Percentiles rank a stretch among this genome's conserved stretches.
phyloP scores from a whole-genome alignment of 164 flowering plant species.

The Saururus chinensis region DNA sequence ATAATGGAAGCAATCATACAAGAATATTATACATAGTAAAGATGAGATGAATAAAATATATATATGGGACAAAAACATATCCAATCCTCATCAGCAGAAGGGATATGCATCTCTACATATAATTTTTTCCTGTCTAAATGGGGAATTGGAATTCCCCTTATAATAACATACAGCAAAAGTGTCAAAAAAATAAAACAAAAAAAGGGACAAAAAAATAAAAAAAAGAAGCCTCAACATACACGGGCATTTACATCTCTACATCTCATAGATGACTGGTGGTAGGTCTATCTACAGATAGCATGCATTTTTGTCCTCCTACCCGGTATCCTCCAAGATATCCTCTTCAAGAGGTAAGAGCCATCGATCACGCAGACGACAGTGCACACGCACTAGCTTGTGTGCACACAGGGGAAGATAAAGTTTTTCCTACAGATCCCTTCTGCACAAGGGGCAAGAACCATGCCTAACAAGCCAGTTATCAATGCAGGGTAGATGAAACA shows the following conservation, averaged over 20 bases:
- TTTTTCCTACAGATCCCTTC: conserved; percentile 75
- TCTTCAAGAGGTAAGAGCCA: too few species aligned
- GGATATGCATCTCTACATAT: background rate
- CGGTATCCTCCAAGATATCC: too few species aligned
- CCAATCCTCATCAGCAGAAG: background rate
- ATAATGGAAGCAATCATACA: background rate
- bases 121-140: background rate
- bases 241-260: conserved; percentile 7
- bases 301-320: too few species aligned
- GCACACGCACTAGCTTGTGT: too few species aligned
- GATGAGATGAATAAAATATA: background rate
- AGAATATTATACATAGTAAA: background rate
- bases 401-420: too few species aligned
- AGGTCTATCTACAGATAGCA: too few species aligned
- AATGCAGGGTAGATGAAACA: conserved; percentile 86
- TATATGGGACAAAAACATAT: background rate
- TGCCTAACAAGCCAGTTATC: conserved; percentile 84
- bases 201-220: background rate
- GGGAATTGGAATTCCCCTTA: background rate
- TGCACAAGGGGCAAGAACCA: conserved; percentile 86
- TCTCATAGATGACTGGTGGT: conserved; percentile 11
- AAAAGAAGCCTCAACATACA: background rate
- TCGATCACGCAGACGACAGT: too few species aligned
- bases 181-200: background rate
- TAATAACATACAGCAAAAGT: background rate